Conservation (phyloP, 371 early-diverging fungal genomes). For the Circinella umbellata region DNA sequence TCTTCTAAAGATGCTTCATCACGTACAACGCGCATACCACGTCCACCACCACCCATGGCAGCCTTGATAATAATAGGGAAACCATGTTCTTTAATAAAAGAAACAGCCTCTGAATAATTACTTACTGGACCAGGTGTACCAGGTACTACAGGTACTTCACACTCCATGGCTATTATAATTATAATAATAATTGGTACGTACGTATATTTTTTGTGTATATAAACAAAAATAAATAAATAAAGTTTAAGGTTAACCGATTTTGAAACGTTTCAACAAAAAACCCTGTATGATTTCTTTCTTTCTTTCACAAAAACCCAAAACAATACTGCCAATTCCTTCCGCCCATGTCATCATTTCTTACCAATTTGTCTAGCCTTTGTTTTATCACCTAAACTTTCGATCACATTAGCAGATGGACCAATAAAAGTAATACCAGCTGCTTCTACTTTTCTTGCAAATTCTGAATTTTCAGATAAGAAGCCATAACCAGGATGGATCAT, state of each 20-base stretch:
- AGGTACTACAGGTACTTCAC: conserved; percentile 86
- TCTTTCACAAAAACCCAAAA: too few species aligned
- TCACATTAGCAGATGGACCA: conserved; percentile 87
- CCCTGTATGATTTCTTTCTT: too few species aligned
- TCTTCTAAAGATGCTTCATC: conserved; percentile 66
- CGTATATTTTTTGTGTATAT: not conserved
- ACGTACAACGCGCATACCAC: conserved; percentile 95
- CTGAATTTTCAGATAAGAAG: conserved; percentile 90
- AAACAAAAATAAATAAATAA: too few species aligned
- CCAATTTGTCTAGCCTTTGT: conserved; percentile 90
- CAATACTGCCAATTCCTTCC: too few species aligned
- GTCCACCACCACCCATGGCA: conserved; percentile 97
- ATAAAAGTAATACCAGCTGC: conserved; percentile 92
- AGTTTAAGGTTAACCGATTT: not conserved
- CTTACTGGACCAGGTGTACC: conserved; percentile 88
- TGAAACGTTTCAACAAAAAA: too few species aligned
- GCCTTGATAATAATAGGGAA: conserved; percentile 98
- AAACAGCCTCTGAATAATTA: conserved; percentile 65
- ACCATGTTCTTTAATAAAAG: conserved; percentile 81
- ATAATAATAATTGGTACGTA: conserved; percentile 35
- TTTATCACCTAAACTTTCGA: conserved; percentile 93
- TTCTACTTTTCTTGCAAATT: conserved; percentile 87
- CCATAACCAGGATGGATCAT: conserved; percentile 93
- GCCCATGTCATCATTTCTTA: conserved; percentile 18
- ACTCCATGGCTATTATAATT: conserved; percentile 65